phyloP scores from a whole-genome alignment of 805 yeast species.

The Wickerhamiella kurtzmanii region DNA sequence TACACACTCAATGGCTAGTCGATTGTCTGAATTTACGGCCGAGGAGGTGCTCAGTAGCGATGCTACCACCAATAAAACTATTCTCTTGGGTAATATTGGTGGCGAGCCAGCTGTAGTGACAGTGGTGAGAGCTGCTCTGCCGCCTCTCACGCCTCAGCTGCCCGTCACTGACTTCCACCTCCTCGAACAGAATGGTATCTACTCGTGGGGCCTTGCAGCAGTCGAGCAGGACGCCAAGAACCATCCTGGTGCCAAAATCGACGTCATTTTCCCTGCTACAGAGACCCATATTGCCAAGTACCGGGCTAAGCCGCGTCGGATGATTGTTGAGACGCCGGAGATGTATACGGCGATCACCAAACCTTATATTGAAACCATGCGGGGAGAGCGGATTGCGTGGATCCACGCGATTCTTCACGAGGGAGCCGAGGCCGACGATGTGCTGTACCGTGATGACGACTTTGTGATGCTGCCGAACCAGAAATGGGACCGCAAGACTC shows the following conservation, averaged over 20 bases:
- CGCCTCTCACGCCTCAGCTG: constrained; percentile 11
- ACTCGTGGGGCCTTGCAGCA: constrained; percentile 61
- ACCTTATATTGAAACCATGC: constrained; percentile 67
- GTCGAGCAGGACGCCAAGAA: constrained; percentile 32
- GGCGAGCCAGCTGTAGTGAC: constrained; percentile 51
- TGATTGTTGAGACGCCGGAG: constrained; percentile 71
- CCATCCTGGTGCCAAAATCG: constrained; percentile 54
- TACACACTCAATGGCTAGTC: constrained; percentile 8
- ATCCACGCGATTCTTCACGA: constrained; percentile 68
- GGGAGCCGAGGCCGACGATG: constrained; percentile 73
- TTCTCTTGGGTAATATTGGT: constrained; percentile 54
- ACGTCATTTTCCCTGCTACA: constrained; percentile 80
- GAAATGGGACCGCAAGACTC: constrained; percentile 74
- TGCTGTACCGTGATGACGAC: constrained; percentile 54
- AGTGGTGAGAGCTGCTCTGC: constrained; percentile 23
- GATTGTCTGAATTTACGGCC: constrained; percentile 31
- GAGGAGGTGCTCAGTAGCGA: constrained; percentile 36
- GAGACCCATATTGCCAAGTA: constrained; percentile 70
- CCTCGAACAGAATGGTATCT: constrained; percentile 66
- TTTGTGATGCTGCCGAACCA: constrained; percentile 81
- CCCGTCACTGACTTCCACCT: constrained; percentile 21
- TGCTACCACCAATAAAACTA: constrained; percentile 54
- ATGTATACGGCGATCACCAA: constrained; percentile 45
- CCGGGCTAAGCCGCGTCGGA: constrained; percentile 42
- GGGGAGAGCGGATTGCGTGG: constrained; percentile 75